Conservation (phyloP, 306 rosid genomes). For the Nissolia schottii region DNA sequence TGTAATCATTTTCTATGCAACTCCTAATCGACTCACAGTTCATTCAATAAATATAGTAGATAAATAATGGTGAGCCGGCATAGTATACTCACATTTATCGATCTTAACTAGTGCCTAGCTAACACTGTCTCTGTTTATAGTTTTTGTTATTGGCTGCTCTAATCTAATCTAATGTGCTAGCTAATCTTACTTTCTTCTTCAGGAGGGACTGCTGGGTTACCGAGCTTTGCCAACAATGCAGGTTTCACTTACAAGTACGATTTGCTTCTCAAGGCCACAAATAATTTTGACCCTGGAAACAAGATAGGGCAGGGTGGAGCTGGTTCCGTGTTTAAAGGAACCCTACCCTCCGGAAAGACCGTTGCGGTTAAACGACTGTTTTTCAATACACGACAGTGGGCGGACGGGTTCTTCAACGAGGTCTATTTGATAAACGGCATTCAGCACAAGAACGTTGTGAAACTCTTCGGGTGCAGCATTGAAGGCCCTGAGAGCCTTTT, state of each 20-base stretch:
- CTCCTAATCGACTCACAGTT: too few relatives aligned
- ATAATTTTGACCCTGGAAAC: conserved; percentile 32
- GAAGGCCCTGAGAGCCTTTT: conserved; percentile 75
- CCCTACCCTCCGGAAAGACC: conserved; percentile 44
- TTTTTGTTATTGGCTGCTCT: not conserved
- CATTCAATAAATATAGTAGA: too few relatives aligned
- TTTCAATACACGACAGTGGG: conserved; percentile 56
- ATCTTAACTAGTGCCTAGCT: too few relatives aligned
- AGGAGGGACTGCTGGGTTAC: conserved; percentile 8
- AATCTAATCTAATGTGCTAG: not conserved
- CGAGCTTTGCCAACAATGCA: not conserved
- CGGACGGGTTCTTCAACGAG: conserved; percentile 57
- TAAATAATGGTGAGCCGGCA: too few relatives aligned
- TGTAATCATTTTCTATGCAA: too few relatives aligned
- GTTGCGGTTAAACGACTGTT: conserved; percentile 63
- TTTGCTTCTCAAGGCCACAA: conserved; percentile 48
- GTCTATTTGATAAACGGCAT: conserved; percentile 49
- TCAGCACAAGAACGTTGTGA: conserved; percentile 56
- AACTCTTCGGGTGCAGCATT: conserved; percentile 67
- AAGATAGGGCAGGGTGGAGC: conserved; percentile 53
- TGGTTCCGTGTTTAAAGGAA: conserved; percentile 59
- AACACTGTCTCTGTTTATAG: not conserved
- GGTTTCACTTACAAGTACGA: conserved; percentile 49
- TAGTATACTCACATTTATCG: too few relatives aligned
- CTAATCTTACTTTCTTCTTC: not conserved